phyloP scores from a whole-genome alignment of 257 asterid genomes.

The Fraxinus cuspidata region DNA sequence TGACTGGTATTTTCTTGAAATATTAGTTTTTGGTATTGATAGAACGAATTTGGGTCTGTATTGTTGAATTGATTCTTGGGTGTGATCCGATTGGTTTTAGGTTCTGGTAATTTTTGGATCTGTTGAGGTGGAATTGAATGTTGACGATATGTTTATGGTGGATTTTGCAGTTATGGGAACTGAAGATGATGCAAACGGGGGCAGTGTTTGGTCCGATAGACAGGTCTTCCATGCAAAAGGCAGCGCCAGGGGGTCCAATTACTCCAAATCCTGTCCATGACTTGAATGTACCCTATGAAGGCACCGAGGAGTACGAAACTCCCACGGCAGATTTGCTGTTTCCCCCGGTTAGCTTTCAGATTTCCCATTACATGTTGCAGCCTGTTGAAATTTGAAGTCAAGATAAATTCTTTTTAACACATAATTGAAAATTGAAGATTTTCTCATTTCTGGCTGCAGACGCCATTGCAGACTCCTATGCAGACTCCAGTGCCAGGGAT shows the following conservation, averaged over 20 bases:
- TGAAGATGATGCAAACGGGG: constrained; percentile 92
- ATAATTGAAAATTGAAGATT: not conserved
- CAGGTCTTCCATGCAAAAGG: constrained; percentile 60
- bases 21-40: constrained; percentile 5
- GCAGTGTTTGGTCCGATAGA: constrained; percentile 80
- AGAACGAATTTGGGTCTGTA: constrained; percentile 4
- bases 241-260: constrained; percentile 55
- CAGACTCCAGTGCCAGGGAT: constrained; percentile 77
- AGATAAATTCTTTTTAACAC: not conserved
- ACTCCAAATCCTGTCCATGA: constrained; percentile 80
- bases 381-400: constrained; percentile 15
- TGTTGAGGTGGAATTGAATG: constrained; percentile 22
- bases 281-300: constrained; percentile 93
- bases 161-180: constrained; percentile 71
- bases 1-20: not conserved
- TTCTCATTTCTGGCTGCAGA: constrained; percentile 36
- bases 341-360: constrained; percentile 73
- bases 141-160: constrained; percentile 27
- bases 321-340: constrained; percentile 94
- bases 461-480: constrained; percentile 44
- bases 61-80: constrained; percentile 14
- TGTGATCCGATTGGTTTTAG: not conserved
- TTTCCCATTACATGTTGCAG: constrained; percentile 3
- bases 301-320: constrained; percentile 92
- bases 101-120: constrained; percentile 32